Evolutionary conservation across 768 basidiomycete genomes (phyloP), one percentile per base, ranked within the genome.

Genomic region (Pholiota conissans): DNA sequence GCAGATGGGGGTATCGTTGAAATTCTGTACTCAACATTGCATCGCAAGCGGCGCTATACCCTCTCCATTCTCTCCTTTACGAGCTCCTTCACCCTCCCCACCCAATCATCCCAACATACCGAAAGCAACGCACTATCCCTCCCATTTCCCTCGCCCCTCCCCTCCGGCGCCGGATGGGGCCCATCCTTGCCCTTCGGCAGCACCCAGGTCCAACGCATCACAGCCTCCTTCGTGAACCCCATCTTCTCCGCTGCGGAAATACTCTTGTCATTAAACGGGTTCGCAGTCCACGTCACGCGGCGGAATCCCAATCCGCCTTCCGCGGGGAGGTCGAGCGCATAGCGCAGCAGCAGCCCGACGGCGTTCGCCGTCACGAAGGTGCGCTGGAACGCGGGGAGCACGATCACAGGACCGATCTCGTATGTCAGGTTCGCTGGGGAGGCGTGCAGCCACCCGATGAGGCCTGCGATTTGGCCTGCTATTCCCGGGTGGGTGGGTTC

Each of bases 231-330:
- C 61, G 65, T 69, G 55, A 88, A 79, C 0, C 85, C 85, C 69
- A 86, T 71, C 58, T 77, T 74, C 63, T 81, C 69, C 5, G 86
- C 87, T 0, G 77, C 70, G 9, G 60, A 49, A 1, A 83, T 67
- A 46, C 83, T 84, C 1, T 72, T 69, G 5, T 37, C 49, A 62
- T 87, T 88, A 16, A 61, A 52, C 8, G 74, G 70, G 47, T 80
- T 73, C 9, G 84, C 70, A 34, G 73, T 75, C 81, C 85, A 89
- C 48, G 79, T 79, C 0, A 84, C 79, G 7, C 86, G 75, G 3
- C 85, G 74, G 49, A 85, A 71, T 0, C 80, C 79, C 10, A 86
- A 67, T 0, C 82, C 83, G 2, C 76, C 75, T 5, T 75, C 68
- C 2, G 60, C 63, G 2, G 79, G 78, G 0, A 69, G 48, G 58